Conservation (phyloP, 139 green algal genomes). For the Chlorella vulgaris region DNA sequence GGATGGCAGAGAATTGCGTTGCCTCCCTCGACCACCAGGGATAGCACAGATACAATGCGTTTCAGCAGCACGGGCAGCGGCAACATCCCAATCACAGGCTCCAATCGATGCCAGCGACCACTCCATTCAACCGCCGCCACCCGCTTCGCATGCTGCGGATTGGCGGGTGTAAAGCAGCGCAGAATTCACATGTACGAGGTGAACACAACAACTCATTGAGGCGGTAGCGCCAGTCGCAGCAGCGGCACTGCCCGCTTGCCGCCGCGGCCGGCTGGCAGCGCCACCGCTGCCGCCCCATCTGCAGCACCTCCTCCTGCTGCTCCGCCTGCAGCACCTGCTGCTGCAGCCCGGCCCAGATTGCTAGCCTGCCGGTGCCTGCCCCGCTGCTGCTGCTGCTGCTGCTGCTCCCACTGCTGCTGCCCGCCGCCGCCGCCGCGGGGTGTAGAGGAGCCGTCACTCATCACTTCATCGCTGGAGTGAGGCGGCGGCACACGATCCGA, state of each 20-base stretch:
- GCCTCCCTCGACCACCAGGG: neutral
- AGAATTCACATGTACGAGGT: neutral
- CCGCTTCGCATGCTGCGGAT: neutral
- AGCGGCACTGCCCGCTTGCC: neutral
- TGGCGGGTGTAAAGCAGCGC: neutral
- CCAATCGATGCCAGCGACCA: neutral
- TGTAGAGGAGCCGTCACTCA: neutral
- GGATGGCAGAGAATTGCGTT: slow-evolving; percentile 8
- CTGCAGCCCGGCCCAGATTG: slow-evolving; percentile 10
- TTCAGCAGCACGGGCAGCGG: neutral
- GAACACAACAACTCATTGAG: neutral
- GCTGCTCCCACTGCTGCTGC: neutral
- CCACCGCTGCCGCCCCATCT: neutral
- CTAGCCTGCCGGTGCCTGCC: neutral
- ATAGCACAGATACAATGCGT: neutral
- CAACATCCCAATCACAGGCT: neutral
- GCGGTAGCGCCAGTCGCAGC: neutral
- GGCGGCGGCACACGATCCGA: slow-evolving; percentile 5
- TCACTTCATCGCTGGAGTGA: neutral
- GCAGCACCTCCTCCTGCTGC: neutral
- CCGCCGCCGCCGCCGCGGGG: slow-evolving; percentile 9
- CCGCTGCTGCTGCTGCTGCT: neutral
- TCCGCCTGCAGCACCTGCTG: neutral
- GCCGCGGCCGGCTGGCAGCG: neutral
- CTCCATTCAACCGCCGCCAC: neutral